Percentiles rank a stretch among this genome's conserved stretches.
These are phyloP conservation scores for Streptanthus diversifolius DNA, from an alignment of 345 rosid genomes.

Conservation along the genomic window DNA sequence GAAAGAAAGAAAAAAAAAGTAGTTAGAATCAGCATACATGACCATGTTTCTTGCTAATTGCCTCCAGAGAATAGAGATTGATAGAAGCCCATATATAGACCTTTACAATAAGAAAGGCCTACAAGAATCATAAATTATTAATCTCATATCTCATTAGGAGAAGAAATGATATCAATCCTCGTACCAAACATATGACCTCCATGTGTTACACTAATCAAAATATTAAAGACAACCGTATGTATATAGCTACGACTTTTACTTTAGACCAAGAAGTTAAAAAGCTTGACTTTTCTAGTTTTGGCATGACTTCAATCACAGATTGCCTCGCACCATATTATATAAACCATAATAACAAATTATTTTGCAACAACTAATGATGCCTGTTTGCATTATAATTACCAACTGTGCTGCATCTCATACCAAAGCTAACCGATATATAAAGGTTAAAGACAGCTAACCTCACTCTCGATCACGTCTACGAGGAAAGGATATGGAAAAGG, in stretches of 20 bases:
- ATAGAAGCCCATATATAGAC: not conserved
- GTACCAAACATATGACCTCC: slow-evolving; percentile 40
- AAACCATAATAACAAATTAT: not conserved
- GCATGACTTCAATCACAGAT: slow-evolving; percentile 19
- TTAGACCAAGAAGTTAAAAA: slow-evolving; percentile 20
- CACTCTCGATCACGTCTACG: not conserved
- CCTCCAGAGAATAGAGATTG: not conserved
- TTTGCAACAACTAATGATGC: slow-evolving; percentile 6
- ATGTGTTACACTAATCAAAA: slow-evolving; percentile 28
- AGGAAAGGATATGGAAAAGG: slow-evolving; percentile 10
- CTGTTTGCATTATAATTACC: slow-evolving; percentile 5
- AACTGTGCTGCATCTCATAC: not conserved
- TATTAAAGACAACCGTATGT: slow-evolving; percentile 23
- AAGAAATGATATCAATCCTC: slow-evolving; percentile 29
- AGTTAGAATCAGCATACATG: not conserved
- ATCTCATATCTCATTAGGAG: not conserved
- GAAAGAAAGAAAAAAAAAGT: not conserved
- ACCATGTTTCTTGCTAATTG: slow-evolving; percentile 5
- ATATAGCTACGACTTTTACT: slow-evolving; percentile 20
- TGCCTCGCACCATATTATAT: not conserved
- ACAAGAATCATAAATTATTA: slow-evolving; percentile 3
- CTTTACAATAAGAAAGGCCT: not conserved
- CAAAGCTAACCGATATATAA: not conserved
- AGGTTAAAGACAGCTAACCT: not conserved
- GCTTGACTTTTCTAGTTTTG: slow-evolving; percentile 28